phyloP scores from a whole-genome alignment of 495 filamentous ascomycete genomes.

The Tuber melanosporum region DNA sequence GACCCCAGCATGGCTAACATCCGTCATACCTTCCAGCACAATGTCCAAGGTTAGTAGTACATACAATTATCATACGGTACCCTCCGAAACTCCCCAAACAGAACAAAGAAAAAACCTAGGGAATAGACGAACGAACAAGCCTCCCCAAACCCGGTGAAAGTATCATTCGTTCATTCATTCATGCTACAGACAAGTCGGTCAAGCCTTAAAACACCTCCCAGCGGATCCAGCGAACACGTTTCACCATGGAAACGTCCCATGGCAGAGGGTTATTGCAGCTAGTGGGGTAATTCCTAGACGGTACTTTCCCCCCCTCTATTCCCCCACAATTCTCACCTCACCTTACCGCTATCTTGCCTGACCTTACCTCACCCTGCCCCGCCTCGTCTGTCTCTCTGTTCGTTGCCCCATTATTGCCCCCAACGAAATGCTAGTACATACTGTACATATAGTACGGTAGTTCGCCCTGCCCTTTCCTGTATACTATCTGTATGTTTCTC shows the following conservation, averaged over 20 bases:
- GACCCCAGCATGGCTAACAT: conserved; percentile 3
- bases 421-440: background rate
- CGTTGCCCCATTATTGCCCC: background rate
- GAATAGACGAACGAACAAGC: background rate
- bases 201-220: conserved; percentile 80
- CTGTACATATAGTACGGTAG: background rate
- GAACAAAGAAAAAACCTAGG: background rate
- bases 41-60: conserved; percentile 19
- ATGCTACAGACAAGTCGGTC: conserved; percentile 64
- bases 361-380: too few species aligned
- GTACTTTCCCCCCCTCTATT: conserved; percentile 44
- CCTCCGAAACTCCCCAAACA: background rate
- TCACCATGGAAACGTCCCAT: conserved; percentile 74
- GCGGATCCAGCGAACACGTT: conserved; percentile 47
- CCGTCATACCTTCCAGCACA: conserved; percentile 8
- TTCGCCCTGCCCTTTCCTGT: conserved; percentile 12
- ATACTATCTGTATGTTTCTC: background rate
- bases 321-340: conserved; percentile 17
- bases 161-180: background rate
- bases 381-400: background rate
- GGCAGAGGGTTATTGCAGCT: conserved; percentile 86
- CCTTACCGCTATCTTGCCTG: too few species aligned
- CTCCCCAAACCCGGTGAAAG: background rate
- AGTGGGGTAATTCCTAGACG: conserved; percentile 79
- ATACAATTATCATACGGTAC: background rate